Evolutionary conservation across 495 filamentous ascomycete species (phyloP).

Genomic region (Penicillium roqueforti): DNA sequence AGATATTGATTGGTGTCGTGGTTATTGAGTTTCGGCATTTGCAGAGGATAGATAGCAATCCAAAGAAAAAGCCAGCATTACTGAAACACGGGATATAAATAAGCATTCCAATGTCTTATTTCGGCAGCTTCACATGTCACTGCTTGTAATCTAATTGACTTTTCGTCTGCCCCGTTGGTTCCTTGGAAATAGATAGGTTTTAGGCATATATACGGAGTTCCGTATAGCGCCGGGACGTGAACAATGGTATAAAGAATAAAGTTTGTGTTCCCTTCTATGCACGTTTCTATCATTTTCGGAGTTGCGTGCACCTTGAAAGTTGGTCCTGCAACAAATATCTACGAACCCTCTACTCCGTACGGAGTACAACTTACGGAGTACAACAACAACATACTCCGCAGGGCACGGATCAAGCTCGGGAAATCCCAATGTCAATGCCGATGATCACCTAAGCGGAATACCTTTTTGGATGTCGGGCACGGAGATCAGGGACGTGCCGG

Average conservation of each 20-base stretch:
- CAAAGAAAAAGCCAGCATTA: neutral
- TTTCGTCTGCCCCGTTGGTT: slow-evolving; percentile 1
- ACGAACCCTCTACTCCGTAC: no score
- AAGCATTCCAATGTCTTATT: neutral
- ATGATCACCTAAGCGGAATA: slow-evolving; percentile 1
- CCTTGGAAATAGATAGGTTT: neutral
- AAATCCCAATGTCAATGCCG: no score
- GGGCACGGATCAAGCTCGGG: no score
- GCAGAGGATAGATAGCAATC: neutral
- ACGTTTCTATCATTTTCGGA: no score
- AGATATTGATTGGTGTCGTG: neutral
- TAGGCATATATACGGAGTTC: no score
- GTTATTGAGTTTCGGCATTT: neutral
- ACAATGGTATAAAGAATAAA: neutral
- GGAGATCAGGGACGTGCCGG: slow-evolving; percentile 19
- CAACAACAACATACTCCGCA: neutral
- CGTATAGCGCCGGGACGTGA: neutral
- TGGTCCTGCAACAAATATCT: no score
- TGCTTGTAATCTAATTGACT: neutral
- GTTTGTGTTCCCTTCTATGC: no score
- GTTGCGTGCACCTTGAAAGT: no score
- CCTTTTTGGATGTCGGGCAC: neutral
- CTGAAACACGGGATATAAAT: neutral
- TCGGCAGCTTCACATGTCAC: neutral
- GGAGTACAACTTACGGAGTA: neutral